Evolutionary conservation across 805 yeast species (phyloP).

Genomic region (Danielia reshetovae): DNA sequence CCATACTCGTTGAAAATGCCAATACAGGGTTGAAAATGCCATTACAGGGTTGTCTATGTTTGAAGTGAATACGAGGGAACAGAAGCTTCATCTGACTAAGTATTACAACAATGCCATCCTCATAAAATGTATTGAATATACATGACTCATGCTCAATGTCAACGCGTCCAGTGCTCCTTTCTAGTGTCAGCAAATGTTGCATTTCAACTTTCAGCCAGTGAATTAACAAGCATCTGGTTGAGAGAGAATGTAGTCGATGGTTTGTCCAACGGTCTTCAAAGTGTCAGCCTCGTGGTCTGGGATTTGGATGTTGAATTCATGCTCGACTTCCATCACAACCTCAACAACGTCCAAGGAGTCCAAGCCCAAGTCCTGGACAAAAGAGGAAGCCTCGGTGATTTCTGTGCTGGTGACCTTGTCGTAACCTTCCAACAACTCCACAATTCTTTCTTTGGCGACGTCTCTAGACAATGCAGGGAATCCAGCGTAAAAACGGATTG

Average conservation of each 20-base stretch:
- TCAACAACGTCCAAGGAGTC: constrained; percentile 47
- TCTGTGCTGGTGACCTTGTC: constrained; percentile 48
- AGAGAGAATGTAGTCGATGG: constrained; percentile 38
- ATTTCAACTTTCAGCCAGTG: too few relatives aligned
- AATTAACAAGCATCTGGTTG: constrained; percentile 40
- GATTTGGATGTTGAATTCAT: constrained; percentile 45
- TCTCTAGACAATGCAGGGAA: constrained; percentile 62
- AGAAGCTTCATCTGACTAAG: too few relatives aligned
- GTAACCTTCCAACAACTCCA: constrained; percentile 62
- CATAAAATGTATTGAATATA: too few relatives aligned
- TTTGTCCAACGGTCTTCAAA: constrained; percentile 44
- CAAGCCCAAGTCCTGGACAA: constrained; percentile 40
- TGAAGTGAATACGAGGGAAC: too few relatives aligned
- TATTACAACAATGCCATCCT: too few relatives aligned
- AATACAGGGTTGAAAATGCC: too few relatives aligned
- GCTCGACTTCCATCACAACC: constrained; percentile 45
- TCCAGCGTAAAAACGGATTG: constrained; percentile 44
- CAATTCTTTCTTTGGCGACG: constrained; percentile 55
- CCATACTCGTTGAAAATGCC: too few relatives aligned
- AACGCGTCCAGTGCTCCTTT: too few relatives aligned
- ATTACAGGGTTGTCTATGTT: too few relatives aligned
- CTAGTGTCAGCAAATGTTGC: too few relatives aligned
- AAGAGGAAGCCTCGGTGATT: constrained; percentile 34
- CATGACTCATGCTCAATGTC: too few relatives aligned
- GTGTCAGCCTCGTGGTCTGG: constrained; percentile 46